Base-by-base conservation (phyloP, 1,139 yeast genomes). In the Scheffersomyces stambukii region DNA sequence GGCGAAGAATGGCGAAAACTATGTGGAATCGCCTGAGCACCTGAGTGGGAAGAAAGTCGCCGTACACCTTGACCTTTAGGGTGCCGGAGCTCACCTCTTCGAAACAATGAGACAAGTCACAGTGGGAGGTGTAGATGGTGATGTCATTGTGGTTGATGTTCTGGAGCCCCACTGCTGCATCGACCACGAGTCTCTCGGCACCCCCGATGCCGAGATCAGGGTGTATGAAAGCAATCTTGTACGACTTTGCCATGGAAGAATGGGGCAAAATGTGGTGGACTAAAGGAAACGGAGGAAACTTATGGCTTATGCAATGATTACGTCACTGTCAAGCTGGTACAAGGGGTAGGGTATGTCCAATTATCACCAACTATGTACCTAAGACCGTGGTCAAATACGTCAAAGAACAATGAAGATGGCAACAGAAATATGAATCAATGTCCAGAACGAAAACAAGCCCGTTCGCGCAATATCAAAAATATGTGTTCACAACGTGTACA, bases 141-240 rank as follows among this genome's bases (percentile, higher is more conserved):
- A 91, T 77, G 0, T 71, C 63, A n/a, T n/a, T n/a, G 48, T 86
- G 80, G 4, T 80, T 78, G n/a, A 65, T 56, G 2, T 73, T 66
- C 52, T 89, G 88, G 15, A 91, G 61, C 0, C 96, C 96, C 3
- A 86, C 65, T 0, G 97, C 98, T 2, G 95, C 93, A 56, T 91
- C 99, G 1, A 91, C 95, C 2, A 91, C 89, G 15, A 93, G 67
- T 36, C 99, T 65, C 54, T 91, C 99, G 1, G 99, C 99, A 4
- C 99, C 99, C 6, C 96, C 81, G 36, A 91, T 91, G 0, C 98
- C 98, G 31, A 91, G 61, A 57, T 91, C 99, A 0, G 99, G 99
- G 50, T 91, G 99, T 9, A 91, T 62, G 47, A 91, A 86, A 4
- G 96, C 97, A 23, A 89, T 70, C 34, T 43, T 48, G 30, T 35